Conservation (phyloP, 2,329 filamentous ascomycete species). For the Colletotrichum sp. region DNA sequence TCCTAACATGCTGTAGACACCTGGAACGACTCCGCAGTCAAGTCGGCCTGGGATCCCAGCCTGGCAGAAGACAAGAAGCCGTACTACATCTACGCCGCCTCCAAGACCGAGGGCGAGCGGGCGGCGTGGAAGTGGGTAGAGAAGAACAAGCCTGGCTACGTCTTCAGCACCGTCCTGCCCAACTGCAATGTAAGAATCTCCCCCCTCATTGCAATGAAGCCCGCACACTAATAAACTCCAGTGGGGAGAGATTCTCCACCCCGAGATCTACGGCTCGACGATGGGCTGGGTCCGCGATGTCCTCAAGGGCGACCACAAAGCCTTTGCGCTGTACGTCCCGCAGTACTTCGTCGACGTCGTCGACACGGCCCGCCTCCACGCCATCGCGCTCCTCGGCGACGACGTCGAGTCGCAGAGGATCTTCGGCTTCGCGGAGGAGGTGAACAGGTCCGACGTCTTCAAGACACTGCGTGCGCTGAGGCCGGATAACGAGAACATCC, state of each 20-base stretch:
- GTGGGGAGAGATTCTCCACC: conserved; percentile 19
- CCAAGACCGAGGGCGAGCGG: conserved; percentile 41
- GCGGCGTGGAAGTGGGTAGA: conserved; percentile 42
- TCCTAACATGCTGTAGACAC: conserved; percentile 20
- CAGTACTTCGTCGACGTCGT: conserved; percentile 49
- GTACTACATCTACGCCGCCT: conserved; percentile 37
- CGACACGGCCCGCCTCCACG: conserved; percentile 56
- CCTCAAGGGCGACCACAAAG: background rate
- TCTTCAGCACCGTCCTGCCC: conserved; percentile 33
- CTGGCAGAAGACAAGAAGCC: conserved; percentile 32
- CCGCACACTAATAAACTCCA: background rate
- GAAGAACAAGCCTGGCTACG: conserved; percentile 35
- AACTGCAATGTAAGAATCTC: conserved; percentile 25
- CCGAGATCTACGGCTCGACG: conserved; percentile 20
- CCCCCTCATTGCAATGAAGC: background rate
- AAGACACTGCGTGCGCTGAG: background rate
- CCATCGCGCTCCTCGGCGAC: conserved; percentile 53
- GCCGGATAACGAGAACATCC: conserved; percentile 18
- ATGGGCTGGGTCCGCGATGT: conserved; percentile 10
- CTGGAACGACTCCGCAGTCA: conserved; percentile 39
- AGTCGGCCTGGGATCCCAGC: conserved; percentile 39
- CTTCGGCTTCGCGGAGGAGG: conserved; percentile 51
- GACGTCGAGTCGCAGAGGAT: conserved; percentile 53
- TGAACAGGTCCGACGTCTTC: conserved; percentile 11
- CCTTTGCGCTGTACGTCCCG: background rate